Evolutionary conservation across 305 asterid species (phyloP).

Genomic region (Nicotiana rustica): DNA sequence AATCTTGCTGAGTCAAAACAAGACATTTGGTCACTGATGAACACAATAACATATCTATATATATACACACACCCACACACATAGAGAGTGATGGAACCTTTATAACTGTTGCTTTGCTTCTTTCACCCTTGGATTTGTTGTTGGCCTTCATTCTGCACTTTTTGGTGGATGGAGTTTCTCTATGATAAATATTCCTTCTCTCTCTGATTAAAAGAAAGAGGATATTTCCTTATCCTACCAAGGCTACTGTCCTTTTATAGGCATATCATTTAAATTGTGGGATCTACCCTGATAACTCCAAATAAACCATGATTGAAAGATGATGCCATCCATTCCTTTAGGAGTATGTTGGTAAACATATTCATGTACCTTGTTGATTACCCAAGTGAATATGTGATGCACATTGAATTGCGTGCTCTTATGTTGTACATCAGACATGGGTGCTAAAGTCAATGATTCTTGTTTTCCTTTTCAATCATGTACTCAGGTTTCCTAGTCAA

Average conservation of each 20-base stretch:
- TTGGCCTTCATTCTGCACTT: background rate
- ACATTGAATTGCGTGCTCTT: conserved; percentile 6
- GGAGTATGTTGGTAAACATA: conserved; percentile 5
- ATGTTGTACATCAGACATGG: background rate
- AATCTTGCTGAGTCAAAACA: background rate
- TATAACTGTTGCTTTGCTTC: background rate
- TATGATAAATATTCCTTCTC: conserved; percentile 20
- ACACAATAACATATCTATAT: background rate
- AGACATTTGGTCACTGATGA: background rate
- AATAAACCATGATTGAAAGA: background rate
- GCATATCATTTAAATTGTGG: conserved; percentile 5
- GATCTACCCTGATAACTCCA: background rate
- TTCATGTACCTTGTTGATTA: background rate
- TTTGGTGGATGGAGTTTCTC: background rate
- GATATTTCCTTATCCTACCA: conserved; percentile 27
- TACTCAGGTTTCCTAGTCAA: conserved; percentile 13
- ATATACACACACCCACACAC: no score
- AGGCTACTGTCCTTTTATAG: conserved; percentile 3
- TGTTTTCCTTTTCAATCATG: background rate
- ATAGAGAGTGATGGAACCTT: conserved; percentile 6
- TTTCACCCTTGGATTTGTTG: conserved; percentile 8
- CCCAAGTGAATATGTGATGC: conserved; percentile 29
- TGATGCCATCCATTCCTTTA: background rate
- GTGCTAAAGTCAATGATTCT: conserved; percentile 10
- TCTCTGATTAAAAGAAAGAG: conserved; percentile 17